These are phyloP conservation scores for Amanita fuliginea DNA, from an alignment of 768 basidiomycete species.

Conservation along the genomic window DNA sequence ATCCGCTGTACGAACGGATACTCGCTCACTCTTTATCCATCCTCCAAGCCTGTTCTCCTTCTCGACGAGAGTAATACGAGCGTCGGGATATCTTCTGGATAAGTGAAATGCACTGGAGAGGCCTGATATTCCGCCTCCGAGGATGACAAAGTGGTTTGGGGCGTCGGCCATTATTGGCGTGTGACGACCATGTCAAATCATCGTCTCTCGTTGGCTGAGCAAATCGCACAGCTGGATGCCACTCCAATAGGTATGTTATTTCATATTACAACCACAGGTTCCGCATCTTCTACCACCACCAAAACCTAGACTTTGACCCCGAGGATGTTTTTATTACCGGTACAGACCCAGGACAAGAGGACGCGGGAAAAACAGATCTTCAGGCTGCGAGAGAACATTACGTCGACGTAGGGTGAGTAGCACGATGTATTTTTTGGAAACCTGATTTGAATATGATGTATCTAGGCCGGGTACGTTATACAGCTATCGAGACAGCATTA, in stretches of 20 bases:
- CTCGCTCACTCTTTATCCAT: constrained; percentile 70
- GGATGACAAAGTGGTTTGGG: constrained; percentile 7
- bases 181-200: too few species aligned
- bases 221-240: constrained; percentile 71
- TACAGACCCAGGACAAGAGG: constrained; percentile 25
- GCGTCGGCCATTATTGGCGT: not conserved
- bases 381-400: constrained; percentile 61
- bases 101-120: constrained; percentile 76
- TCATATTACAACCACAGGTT: not conserved
- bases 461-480: constrained; percentile 60
- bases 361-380: constrained; percentile 21
- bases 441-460: constrained; percentile 1
- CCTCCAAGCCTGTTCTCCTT: constrained; percentile 59
- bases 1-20: constrained; percentile 18
- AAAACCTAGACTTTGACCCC: constrained; percentile 53
- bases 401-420: constrained; percentile 73
- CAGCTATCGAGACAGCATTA: constrained; percentile 46
- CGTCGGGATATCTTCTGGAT: constrained; percentile 46
- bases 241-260: constrained; percentile 49
- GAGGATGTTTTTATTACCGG: constrained; percentile 55
- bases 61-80: constrained; percentile 62
- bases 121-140: constrained; percentile 23
- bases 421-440: not conserved
- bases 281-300: constrained; percentile 5
- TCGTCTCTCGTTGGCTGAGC: constrained; percentile 55